Conservation (phyloP, 2,329 filamentous ascomycete genomes). For the Aaosphaeria pasadenensis region DNA sequence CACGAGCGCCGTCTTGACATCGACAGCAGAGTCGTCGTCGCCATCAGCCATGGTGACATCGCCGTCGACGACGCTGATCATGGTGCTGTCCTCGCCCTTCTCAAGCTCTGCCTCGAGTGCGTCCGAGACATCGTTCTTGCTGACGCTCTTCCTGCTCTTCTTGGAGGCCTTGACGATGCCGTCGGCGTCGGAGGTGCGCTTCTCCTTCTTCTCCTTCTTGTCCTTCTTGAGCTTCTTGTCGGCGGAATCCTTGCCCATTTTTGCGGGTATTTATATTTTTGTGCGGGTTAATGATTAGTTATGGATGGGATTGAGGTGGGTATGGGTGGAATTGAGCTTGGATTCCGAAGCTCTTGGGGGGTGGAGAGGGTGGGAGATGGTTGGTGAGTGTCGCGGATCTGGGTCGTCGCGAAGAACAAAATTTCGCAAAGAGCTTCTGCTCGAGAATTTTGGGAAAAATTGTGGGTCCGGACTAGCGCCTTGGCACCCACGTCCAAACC, state of each 20-base stretch:
- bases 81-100: slow-evolving; percentile 57
- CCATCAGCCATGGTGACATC: slow-evolving; percentile 39
- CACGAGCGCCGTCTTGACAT: slow-evolving; percentile 59
- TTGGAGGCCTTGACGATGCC: slow-evolving; percentile 47
- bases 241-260: slow-evolving; percentile 36
- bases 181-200: slow-evolving; percentile 47
- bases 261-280: slow-evolving; percentile 4
- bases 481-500: too few relatives aligned
- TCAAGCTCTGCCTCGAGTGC: slow-evolving; percentile 57
- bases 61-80: slow-evolving; percentile 40
- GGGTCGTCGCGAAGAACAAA: too few relatives aligned
- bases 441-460: too few relatives aligned
- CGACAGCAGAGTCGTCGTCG: slow-evolving; percentile 46
- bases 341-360: slow-evolving; percentile 10
- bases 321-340: background rate
- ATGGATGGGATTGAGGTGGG: background rate
- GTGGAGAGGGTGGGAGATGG: slow-evolving; percentile 1
- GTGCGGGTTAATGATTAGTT: background rate
- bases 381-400: too few relatives aligned
- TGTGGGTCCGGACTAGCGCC: too few relatives aligned
- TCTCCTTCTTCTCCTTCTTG: slow-evolving; percentile 69
- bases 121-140: slow-evolving; percentile 52
- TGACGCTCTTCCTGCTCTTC: slow-evolving; percentile 60
- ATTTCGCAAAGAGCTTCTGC: too few relatives aligned
- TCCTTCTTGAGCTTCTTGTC: slow-evolving; percentile 42